Conservation (phyloP, 1,284 basidiomycete genomes). For the Takashimella koratensis region DNA sequence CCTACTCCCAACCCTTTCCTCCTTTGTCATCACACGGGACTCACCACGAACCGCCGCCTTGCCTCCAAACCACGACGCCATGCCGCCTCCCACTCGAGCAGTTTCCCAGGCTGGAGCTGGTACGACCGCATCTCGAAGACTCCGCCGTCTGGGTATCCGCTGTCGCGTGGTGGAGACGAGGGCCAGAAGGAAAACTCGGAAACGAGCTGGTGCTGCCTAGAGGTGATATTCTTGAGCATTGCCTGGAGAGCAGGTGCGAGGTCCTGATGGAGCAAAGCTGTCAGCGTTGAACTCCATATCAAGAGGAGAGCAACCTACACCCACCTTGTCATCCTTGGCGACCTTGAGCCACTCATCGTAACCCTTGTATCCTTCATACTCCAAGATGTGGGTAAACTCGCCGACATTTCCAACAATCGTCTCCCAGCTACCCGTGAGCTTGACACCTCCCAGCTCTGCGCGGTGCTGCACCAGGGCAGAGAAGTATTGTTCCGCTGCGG, state of each 20-base stretch:
- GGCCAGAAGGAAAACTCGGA: constrained; percentile 94
- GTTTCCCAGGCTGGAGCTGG: constrained; percentile 64
- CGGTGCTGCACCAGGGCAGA: constrained; percentile 65
- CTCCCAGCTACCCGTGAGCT: constrained; percentile 89
- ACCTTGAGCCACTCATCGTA: constrained; percentile 57
- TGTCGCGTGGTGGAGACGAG: constrained; percentile 73
- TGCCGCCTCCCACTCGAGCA: constrained; percentile 87
- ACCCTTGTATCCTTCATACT: constrained; percentile 84
- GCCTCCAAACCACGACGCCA: constrained; percentile 90
- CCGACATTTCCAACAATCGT: constrained; percentile 78
- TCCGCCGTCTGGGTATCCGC: constrained; percentile 60
- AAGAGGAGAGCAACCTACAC: constrained; percentile 3
- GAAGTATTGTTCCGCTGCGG: constrained; percentile 79
- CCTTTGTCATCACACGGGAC: too few relatives aligned
- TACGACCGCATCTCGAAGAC: constrained; percentile 88
- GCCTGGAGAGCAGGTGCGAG: constrained; percentile 64
- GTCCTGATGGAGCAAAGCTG: constrained; percentile 44
- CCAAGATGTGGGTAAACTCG: constrained; percentile 66
- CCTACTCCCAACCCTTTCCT: too few relatives aligned
- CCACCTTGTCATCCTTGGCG: constrained; percentile 28
- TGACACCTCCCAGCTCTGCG: constrained; percentile 63
- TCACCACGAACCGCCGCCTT: constrained; percentile 66
- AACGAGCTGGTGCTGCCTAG: constrained; percentile 70
- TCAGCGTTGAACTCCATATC: constrained; percentile 50
- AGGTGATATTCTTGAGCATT: constrained; percentile 68